Evolutionary conservation across 169 alveolate genomes (phyloP), one percentile per base, ranked within the genome.

Genomic region (Amoebophrya sp.): DNA sequence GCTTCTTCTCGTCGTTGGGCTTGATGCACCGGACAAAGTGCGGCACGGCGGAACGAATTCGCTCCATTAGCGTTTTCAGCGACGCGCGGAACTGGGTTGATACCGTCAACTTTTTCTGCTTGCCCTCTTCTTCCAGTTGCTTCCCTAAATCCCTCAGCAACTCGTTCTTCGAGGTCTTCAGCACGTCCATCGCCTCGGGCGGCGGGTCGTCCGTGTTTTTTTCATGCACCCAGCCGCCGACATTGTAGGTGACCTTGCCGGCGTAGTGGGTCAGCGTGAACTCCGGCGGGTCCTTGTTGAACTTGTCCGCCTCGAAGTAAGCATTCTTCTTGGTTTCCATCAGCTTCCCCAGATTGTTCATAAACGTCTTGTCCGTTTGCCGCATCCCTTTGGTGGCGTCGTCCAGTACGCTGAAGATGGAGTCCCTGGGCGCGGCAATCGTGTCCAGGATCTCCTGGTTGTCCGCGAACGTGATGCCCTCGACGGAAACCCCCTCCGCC

Each of bases 1-100:
- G 83, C 32, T 66, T 66, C 83, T 66, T 66, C 39, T 18, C 83
- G 35, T 66, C 83, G 35, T 66, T 66, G 35, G 83, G 83, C 83
- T 66, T 66, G 83, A 66, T 66, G 83, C 83, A 66, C 1, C 83
- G 83, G 32, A 66, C 83, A 25, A 66, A 66, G 32, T 66, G 83
- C 1, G 83, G 83, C 29, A 7, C 35, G 38, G 83, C 83, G 35
- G 38, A 25, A 25, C 35, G 83, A 25, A 66, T 66, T 25, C 18
- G 1, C 35, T 66, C 83, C 35, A 66, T 66, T 25, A 66, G 18
- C 12, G 83, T 12, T 25, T 66, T 66, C 35, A 66, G 83, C 7
- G 83, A 66, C 7, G 83, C 83, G 10, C 83, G 83, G 32, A 66
- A 66, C 35, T 3, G 2, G 32, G 1, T 2, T 1, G 83, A 66